A percentile compares a stretch with the other conserved stretches of the same genome.
Evolutionary conservation across 176 grass and related monocot genomes (phyloP).

Genomic region (Poa annua): DNA sequence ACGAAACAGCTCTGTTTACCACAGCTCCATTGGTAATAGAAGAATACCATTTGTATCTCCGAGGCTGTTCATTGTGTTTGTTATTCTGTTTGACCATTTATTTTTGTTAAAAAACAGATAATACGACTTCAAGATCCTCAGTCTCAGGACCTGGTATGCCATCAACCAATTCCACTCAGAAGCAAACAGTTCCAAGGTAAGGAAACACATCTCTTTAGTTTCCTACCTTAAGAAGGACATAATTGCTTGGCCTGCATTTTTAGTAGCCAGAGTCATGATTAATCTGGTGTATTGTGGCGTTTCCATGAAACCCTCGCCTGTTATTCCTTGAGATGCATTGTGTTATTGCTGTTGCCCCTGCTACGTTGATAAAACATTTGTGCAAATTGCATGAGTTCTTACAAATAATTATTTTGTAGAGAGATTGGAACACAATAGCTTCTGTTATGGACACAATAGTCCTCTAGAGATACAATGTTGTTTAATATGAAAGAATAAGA

Average conservation of each 20-base stretch:
- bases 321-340: not conserved
- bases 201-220: not conserved
- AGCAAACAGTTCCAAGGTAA: constrained; percentile 68
- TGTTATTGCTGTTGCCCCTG: not conserved
- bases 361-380: not conserved
- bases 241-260: not conserved
- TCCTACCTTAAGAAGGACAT: constrained; percentile 15
- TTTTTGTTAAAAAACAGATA: constrained; percentile 48
- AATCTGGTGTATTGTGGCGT: not conserved
- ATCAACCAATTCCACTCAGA: constrained; percentile 60
- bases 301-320: constrained; percentile 23
- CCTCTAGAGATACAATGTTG: not conserved
- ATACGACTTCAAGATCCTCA: constrained; percentile 48
- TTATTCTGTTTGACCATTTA: constrained; percentile 35
- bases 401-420: not conserved
- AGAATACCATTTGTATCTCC: constrained; percentile 8
- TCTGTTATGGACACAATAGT: too few species aligned
- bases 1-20: constrained; percentile 56
- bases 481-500: not conserved
- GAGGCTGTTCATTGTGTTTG: constrained; percentile 20
- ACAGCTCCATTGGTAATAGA: constrained; percentile 68
- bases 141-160: constrained; percentile 53
- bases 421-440: too few species aligned
- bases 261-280: not conserved
- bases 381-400: constrained; percentile 8